Base-by-base conservation (phyloP, 495 filamentous ascomycete genomes). In the Neurospora sp. region DNA sequence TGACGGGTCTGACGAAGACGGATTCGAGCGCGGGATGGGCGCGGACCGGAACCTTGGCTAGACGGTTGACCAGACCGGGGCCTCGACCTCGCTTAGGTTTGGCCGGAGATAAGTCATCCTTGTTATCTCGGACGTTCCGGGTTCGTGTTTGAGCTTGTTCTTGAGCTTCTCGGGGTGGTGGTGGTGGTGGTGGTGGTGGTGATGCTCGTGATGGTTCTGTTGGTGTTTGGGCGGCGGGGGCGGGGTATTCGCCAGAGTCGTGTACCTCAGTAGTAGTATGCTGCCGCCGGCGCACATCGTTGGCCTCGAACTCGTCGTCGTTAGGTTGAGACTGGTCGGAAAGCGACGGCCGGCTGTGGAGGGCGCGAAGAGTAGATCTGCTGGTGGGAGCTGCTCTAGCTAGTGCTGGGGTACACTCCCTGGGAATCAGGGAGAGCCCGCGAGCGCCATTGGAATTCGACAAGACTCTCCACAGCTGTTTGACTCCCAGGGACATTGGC, bases 401-500 rank as follows among this genome's bases (percentile, higher is more conserved):
- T 66, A 66, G 14, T 16, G 54, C 54, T 66, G 54, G 54, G 54
- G 54, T 18, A 72, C 70, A 71, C 75, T 76, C 78, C 80, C 77
- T 81, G 77, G 78, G 78, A 81, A 82, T 77, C 76, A 76, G 72
- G 71, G 79, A 82, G 80, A 82, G 76, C 73, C 76, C 71, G 69
- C 72, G 73, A 70, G 74, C 72, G 73, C 69, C 76, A 71, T 41
- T 35, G 69, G 72, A 54, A 70, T 71, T 75, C 75, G 73, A 71
- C 76, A 73, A 76, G 77, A 78, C 81, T 77, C 80, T 81, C 81
- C 79, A 80, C 76, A 79, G 70, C 38, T 77, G 79, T 44, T 72
- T 80, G 79, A 83, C 76, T 76, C 80, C 84, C 80, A 80, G 79
- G 80, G 82, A 84, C 84, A 85, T 85, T 74, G 74, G 79, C 81